Evolutionary conservation across 768 basidiomycete genomes (phyloP).

Genomic region (Lepiota brunneoincarnata): DNA sequence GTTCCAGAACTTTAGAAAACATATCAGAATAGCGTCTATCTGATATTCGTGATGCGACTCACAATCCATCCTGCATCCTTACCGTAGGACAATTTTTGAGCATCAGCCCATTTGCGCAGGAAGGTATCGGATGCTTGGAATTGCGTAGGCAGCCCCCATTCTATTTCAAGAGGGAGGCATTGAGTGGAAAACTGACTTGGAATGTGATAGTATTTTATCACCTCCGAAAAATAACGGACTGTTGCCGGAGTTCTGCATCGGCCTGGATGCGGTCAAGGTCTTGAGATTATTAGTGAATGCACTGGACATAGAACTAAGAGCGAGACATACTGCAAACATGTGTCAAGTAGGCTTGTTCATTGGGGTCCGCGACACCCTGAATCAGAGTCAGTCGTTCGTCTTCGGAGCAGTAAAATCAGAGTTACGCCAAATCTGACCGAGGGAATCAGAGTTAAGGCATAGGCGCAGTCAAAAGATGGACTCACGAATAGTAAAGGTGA

Average conservation of each 20-base stretch:
- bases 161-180: constrained; percentile 16
- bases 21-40: neutral
- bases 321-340: constrained; percentile 63
- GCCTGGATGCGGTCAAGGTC: constrained; percentile 56
- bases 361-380: constrained; percentile 70
- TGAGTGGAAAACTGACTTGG: neutral
- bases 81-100: constrained; percentile 66
- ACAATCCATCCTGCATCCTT: constrained; percentile 68
- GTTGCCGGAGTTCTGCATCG: constrained; percentile 33
- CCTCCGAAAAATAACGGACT: constrained; percentile 41
- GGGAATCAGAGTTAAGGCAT: neutral
- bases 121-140: constrained; percentile 63
- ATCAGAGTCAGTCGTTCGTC: constrained; percentile 5
- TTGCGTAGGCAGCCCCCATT: constrained; percentile 58
- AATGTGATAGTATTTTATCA: constrained; percentile 11
- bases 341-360: constrained; percentile 59
- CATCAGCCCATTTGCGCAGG: constrained; percentile 68
- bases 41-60: constrained; percentile 23
- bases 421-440: constrained; percentile 54
- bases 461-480: constrained; percentile 4
- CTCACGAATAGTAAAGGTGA: constrained; percentile 75
- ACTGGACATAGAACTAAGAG: neutral
- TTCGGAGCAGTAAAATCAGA: neutral
- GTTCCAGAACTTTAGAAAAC: constrained; percentile 52
- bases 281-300: constrained; percentile 21